phyloP scores from a whole-genome alignment of 805 yeast genomes.

The Metschnikowia aberdeeniae region DNA sequence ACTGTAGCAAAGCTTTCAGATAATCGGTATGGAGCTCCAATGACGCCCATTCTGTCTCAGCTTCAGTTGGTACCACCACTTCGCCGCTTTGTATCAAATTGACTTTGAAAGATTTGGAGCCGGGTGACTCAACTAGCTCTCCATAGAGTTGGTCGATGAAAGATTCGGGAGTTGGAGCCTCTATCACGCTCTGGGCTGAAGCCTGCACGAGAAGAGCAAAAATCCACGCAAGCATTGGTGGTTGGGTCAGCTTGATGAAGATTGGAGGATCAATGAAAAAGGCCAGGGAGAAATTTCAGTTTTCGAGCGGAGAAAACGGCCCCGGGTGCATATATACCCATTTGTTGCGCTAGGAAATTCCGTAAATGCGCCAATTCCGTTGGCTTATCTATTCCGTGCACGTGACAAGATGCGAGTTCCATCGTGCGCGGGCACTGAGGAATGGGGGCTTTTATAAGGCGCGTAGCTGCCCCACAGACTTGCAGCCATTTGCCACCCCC shows the following conservation, averaged over 20 bases:
- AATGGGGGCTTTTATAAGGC: neutral
- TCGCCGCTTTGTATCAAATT: constrained; percentile 3
- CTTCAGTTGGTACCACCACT: neutral
- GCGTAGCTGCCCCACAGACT: neutral
- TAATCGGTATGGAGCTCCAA: neutral
- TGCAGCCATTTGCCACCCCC: constrained; percentile 1
- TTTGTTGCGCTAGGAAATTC: neutral
- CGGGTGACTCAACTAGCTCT: constrained; percentile 9
- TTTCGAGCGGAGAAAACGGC: too few relatives aligned
- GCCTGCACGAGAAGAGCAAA: neutral
- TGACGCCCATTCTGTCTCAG: neutral
- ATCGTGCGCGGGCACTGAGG: neutral
- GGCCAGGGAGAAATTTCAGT: neutral
- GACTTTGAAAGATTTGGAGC: constrained; percentile 5
- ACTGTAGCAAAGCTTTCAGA: neutral
- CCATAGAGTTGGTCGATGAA: constrained; percentile 17
- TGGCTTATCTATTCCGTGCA: neutral
- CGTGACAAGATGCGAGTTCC: neutral
- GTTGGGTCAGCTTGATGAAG: too few relatives aligned
- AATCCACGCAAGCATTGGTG: neutral
- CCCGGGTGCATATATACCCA: neutral
- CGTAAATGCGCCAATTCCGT: neutral
- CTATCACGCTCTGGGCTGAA: neutral
- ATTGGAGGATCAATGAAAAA: too few relatives aligned
- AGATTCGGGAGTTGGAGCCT: constrained; percentile 3